These are phyloP conservation scores for Mercurialis annua DNA, from an alignment of 345 rosid genomes.

Conservation along the genomic window DNA sequence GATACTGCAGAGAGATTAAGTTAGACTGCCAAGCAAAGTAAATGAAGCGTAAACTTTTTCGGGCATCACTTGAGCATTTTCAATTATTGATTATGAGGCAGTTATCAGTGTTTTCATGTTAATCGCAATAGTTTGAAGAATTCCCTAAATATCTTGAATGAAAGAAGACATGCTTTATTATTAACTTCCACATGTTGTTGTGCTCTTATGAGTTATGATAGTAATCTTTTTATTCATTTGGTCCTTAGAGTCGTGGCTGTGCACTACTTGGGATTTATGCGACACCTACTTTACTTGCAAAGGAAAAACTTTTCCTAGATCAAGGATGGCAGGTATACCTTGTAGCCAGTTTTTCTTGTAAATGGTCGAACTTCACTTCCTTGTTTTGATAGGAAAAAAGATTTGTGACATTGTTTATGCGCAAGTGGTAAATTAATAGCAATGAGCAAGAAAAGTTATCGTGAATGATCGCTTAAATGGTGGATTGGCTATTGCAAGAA, in stretches of 20 bases:
- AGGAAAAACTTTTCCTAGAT: constrained; percentile 79
- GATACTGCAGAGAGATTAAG: not conserved
- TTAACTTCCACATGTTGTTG: not conserved
- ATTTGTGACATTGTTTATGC: not conserved
- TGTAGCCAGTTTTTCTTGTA: not conserved
- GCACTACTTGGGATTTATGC: constrained; percentile 77
- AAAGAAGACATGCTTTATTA: not conserved
- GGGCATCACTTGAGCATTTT: not conserved
- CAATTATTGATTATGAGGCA: not conserved
- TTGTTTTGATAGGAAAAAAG: not conserved
- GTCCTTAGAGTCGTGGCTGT: constrained; percentile 84
- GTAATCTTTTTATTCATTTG: constrained; percentile 24
- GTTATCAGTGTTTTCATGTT: not conserved
- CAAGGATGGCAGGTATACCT: constrained; percentile 88
- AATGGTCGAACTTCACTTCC: not conserved
- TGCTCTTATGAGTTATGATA: not conserved
- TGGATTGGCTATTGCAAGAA: not conserved
- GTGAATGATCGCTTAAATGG: not conserved
- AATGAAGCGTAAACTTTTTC: not conserved
- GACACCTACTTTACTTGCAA: constrained; percentile 79
- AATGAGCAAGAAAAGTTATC: not conserved
- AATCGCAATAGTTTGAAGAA: not conserved
- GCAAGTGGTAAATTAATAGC: not conserved
- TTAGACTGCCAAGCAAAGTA: not conserved
- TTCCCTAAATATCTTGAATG: constrained; percentile 3